Evolutionary conservation across 2,329 filamentous ascomycete species (phyloP).

Genomic region (Penicillium sp.): DNA sequence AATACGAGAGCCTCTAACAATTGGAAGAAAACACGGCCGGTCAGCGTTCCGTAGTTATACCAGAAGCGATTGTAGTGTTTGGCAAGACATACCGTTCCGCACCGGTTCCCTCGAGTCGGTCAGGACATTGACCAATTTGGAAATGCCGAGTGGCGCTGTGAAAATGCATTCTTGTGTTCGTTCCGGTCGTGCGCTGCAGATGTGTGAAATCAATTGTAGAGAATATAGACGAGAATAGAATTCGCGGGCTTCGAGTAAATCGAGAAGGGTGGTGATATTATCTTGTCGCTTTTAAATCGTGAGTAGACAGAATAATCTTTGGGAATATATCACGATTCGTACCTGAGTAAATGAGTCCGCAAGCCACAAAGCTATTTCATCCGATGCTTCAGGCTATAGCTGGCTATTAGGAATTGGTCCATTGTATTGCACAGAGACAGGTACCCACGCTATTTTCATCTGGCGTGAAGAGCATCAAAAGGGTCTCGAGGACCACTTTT

Average conservation of each 20-base stretch:
- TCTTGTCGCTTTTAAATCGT: conserved; percentile 73
- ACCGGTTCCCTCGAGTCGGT: conserved; percentile 86
- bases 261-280: conserved; percentile 87
- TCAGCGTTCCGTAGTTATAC: conserved; percentile 2
- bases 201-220: conserved; percentile 83
- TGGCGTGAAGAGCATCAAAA: conserved; percentile 86
- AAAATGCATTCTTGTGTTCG: conserved; percentile 94
- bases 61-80: background rate
- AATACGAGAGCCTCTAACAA: conserved; percentile 73
- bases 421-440: background rate
- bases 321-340: conserved; percentile 28
- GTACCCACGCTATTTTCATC: conserved; percentile 60
- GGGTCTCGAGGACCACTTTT: conserved; percentile 90
- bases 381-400: conserved; percentile 80
- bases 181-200: conserved; percentile 81
- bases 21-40: conserved; percentile 5
- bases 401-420: conserved; percentile 21
- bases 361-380: conserved; percentile 93
- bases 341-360: conserved; percentile 97
- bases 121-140: conserved; percentile 77
- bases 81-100: conserved; percentile 64
- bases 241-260: conserved; percentile 82
- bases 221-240: conserved; percentile 92
- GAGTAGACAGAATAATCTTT: conserved; percentile 39
- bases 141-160: conserved; percentile 82